These are phyloP conservation scores for Noccaea caerulescens DNA, from an alignment of 345 rosid genomes.

Conservation along the genomic window DNA sequence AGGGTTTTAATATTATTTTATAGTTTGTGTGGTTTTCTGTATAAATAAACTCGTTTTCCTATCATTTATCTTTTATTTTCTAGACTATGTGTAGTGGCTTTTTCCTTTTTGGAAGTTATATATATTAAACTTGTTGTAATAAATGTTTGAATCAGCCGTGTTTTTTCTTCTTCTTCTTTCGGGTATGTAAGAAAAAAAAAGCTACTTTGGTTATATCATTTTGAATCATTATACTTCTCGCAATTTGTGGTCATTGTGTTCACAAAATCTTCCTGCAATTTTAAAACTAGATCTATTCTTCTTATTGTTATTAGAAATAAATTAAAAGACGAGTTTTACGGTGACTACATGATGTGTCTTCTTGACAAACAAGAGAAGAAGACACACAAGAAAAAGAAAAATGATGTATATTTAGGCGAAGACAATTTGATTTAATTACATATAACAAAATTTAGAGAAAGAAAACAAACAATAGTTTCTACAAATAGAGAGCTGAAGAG, in stretches of 20 bases:
- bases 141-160: constrained; percentile 14
- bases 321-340: constrained; percentile 12
- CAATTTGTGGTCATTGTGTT: constrained; percentile 36
- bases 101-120: constrained; percentile 19
- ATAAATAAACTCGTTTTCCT: constrained; percentile 32
- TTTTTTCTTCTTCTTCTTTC: constrained; percentile 18
- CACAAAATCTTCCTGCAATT: background rate
- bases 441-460: constrained; percentile 5
- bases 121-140: constrained; percentile 30
- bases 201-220: constrained; percentile 35
- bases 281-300: background rate
- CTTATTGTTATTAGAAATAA: background rate
- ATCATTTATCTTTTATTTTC: background rate
- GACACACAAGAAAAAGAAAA: background rate
- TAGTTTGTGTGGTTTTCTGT: constrained; percentile 23
- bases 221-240: constrained; percentile 34
- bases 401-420: background rate
- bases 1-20: constrained; percentile 26
- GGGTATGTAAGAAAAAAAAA: constrained; percentile 32
- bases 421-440: background rate
- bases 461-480: constrained; percentile 19
- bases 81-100: constrained; percentile 23
- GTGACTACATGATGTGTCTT: background rate
- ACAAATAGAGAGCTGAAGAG: constrained; percentile 25
- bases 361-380: too few relatives aligned